Evolutionary conservation across 805 yeast genomes (phyloP), one percentile per base, ranked within the genome.

Genomic region (Limtongia smithiae): DNA sequence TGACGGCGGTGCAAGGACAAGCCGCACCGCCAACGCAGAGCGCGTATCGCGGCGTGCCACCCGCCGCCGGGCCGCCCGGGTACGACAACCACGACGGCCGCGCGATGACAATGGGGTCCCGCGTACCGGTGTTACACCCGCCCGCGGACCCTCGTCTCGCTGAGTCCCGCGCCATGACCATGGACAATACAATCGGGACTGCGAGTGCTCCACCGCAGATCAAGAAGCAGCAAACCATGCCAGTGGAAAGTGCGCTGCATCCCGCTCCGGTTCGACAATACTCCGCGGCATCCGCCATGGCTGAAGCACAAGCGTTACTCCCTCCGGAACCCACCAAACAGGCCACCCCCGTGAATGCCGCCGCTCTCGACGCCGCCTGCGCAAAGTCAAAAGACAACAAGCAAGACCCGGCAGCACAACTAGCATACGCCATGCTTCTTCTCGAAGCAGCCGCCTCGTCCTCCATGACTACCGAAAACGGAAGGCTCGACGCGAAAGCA

Each of bases 391-490:
- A 55, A 5, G 58, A 58, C 21, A 62, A 59, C 37, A 63, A 69
- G 24, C 60, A 64, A 31, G 69, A 70, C 17, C 77, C 82, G 0
- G 68, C 62, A 4, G 64, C 78, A n/a, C 89, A 82, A 65, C 69
- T 82, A 49, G 73, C 71, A 39, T 81, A 83, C 78, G 83, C 85
- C n/a, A 75, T 77, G 53, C 68, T 72, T 14, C 65, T 83, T 27
- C 65, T 82, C 20, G 80, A 76, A 54, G 75, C 81, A 0, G 57
- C 73, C 21, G 60, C 66, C 5, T 46, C 38, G 12, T 58, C 68
- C 28, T 65, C 69, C 75, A 37, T 77, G 15, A 70, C 68, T 11
- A 69, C 67, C 47, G 49, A 72, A 20, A 47, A 69, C 67, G 58
- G 67, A 60, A 50, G 66, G 70, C 54, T 67, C 67, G 61, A 70